These are phyloP conservation scores for Aspergillus sp. DNA, from an alignment of 2,329 filamentous ascomycete species.

Conservation along the genomic window DNA sequence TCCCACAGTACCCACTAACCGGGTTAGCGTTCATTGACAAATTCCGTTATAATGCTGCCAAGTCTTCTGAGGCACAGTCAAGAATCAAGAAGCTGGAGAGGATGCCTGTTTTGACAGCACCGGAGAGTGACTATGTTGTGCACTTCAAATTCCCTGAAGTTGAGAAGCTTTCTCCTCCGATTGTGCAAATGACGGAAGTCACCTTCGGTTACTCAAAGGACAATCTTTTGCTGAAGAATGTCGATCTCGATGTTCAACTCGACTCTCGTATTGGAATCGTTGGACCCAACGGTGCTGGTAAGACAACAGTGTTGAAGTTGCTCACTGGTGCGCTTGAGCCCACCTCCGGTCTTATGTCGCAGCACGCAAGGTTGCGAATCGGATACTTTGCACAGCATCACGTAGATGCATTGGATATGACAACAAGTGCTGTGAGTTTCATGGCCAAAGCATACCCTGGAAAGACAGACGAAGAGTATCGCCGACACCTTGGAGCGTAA, in stretches of 20 bases:
- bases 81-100: conserved; percentile 98
- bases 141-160: conserved; percentile 98
- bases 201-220: conserved; percentile 84
- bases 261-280: conserved; percentile 98
- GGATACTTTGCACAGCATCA: conserved; percentile 99
- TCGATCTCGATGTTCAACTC: conserved; percentile 94
- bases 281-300: conserved; percentile 98
- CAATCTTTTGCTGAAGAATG: conserved; percentile 75
- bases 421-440: conserved; percentile 85
- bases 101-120: conserved; percentile 87
- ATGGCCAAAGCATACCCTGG: conserved; percentile 93
- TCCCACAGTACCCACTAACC: background rate
- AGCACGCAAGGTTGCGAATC: conserved; percentile 82
- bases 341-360: conserved; percentile 77
- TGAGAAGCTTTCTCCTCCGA: conserved; percentile 94
- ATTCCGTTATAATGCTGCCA: conserved; percentile 98
- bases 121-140: conserved; percentile 91
- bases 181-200: conserved; percentile 94
- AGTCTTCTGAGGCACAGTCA: conserved; percentile 96
- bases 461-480: conserved; percentile 93
- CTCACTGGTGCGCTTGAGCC: conserved; percentile 82
- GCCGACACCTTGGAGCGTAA: conserved; percentile 87
- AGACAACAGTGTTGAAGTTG: conserved; percentile 98
- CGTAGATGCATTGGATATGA: conserved; percentile 92
- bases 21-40: conserved; percentile 93